Base-by-base conservation (phyloP, 306 rosid genomes). In the Crataegus laevigata region DNA sequence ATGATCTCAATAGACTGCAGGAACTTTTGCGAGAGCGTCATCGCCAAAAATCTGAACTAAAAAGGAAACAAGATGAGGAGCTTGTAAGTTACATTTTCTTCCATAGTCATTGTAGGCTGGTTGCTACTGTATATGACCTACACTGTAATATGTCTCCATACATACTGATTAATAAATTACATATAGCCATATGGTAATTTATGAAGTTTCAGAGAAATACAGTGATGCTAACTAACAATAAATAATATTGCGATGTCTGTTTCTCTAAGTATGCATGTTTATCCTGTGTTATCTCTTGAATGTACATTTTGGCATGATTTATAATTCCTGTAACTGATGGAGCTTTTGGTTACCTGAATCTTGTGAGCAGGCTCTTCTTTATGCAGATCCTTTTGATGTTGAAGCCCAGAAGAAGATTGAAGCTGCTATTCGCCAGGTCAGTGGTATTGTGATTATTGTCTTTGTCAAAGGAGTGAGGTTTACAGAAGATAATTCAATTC, bases 331-430 rank as follows among this genome's bases (percentile, higher is more conserved):
- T 64, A 58, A 36, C 28, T 45, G 50, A 75, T 71, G 15, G 1
- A 64, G 24, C 8, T 69, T 52, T 26, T 68, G 59, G 60, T 72
- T 69, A 52, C 25, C 60, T 59, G 29, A 67, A 34, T 45, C 38
- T 76, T 73, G 83, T 77, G 55, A 68, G 82, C 77, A 91, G 97
- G 99, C 96, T 69, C 96, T 94, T 85, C 97, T 82, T 69, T 80
- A 84, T 87, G 98, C 98, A 30, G 96, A 94, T 82, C 98, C 97
- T 69, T 94, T 90, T 90, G 97, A 94, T 81, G 90, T 94, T 81
- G 97, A 94, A 82, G 96, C 98, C 51, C 98, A 94, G 80, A 92
- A 82, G 88, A 94, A 92, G 87, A 94, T 91, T 82, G 98, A 94
- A 90, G 98, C 98, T 84, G 89, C 97, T 57, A 91, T 94, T 47